These are phyloP conservation scores for Lathyrus sativus DNA, from an alignment of 306 rosid genomes.

Conservation along the genomic window DNA sequence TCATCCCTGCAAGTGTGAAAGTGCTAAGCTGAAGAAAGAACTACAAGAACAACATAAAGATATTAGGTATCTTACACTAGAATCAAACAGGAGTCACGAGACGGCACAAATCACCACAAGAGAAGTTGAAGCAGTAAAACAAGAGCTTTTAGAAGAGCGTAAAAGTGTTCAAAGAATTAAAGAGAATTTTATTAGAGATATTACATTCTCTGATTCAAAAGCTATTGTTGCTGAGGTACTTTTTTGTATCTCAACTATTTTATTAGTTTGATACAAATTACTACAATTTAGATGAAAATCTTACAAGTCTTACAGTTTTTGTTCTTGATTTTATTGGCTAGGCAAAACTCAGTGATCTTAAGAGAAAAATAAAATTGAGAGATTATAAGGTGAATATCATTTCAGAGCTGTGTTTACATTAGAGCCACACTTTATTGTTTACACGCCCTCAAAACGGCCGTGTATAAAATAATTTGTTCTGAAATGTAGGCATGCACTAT, in stretches of 20 bases:
- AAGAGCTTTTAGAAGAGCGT: slow-evolving; percentile 31
- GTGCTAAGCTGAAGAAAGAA: slow-evolving; percentile 28
- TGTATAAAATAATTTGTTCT: neutral
- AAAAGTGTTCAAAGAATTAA: slow-evolving; percentile 15
- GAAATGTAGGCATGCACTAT: slow-evolving; percentile 40
- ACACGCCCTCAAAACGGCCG: too few species aligned
- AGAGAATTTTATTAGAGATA: slow-evolving; percentile 32
- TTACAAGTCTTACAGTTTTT: neutral
- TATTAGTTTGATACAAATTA: too few species aligned
- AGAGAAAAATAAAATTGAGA: slow-evolving; percentile 28
- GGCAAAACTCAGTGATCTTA: slow-evolving; percentile 45
- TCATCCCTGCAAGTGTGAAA: slow-evolving; percentile 16
- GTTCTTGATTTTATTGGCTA: slow-evolving; percentile 17
- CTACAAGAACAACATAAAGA: slow-evolving; percentile 32
- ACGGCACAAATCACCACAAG: slow-evolving; percentile 27
- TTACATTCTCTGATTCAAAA: slow-evolving; percentile 38
- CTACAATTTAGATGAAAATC: slow-evolving; percentile 4
- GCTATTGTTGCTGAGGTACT: slow-evolving; percentile 44
- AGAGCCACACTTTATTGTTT: too few species aligned
- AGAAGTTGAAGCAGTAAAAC: slow-evolving; percentile 34
- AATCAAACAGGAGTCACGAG: slow-evolving; percentile 19
- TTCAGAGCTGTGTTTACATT: neutral
- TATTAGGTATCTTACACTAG: slow-evolving; percentile 15
- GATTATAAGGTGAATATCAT: slow-evolving; percentile 38
- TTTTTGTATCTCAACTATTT: too few species aligned